phyloP scores from a whole-genome alignment of 768 basidiomycete genomes.

The Psilocybe cyanescens region DNA sequence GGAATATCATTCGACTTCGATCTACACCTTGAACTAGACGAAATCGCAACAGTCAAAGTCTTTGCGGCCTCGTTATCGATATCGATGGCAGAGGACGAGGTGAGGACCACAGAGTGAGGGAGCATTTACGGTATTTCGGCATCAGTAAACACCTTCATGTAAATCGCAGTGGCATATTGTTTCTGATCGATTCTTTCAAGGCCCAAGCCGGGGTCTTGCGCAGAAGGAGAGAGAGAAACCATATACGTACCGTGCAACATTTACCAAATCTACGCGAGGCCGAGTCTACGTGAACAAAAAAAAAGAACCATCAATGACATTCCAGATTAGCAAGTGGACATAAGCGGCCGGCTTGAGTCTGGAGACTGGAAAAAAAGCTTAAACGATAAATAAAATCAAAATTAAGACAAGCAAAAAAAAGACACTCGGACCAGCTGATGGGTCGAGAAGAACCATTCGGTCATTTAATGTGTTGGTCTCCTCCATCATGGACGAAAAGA shows the following conservation, averaged over 20 bases:
- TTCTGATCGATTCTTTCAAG: constrained; percentile 9
- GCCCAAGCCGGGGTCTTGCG: neutral
- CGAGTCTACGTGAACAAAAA: neutral
- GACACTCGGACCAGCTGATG: neutral
- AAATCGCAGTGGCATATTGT: constrained; percentile 3
- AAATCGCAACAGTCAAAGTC: constrained; percentile 4
- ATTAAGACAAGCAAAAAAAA: neutral
- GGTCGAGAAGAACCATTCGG: neutral
- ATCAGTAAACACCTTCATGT: neutral
- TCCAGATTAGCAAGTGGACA: constrained; percentile 8
- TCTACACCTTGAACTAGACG: constrained; percentile 9
- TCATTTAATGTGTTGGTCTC: constrained; percentile 5
- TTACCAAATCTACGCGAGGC: neutral
- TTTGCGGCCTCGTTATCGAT: constrained; percentile 15
- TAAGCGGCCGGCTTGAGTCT: constrained; percentile 2
- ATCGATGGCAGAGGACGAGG: constrained; percentile 5
- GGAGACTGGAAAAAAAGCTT: constrained; percentile 11
- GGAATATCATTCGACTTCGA: constrained; percentile 36
- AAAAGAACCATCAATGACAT: neutral
- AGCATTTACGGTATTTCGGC: constrained; percentile 1
- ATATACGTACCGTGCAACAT: constrained; percentile 4
- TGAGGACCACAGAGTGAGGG: neutral
- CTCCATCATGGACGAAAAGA: neutral
- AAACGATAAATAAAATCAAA: constrained; percentile 7
- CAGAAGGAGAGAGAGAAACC: constrained; percentile 10